Evolutionary conservation across 2,329 filamentous ascomycete genomes (phyloP).

Genomic region (Aphanoascus verrucosus): DNA sequence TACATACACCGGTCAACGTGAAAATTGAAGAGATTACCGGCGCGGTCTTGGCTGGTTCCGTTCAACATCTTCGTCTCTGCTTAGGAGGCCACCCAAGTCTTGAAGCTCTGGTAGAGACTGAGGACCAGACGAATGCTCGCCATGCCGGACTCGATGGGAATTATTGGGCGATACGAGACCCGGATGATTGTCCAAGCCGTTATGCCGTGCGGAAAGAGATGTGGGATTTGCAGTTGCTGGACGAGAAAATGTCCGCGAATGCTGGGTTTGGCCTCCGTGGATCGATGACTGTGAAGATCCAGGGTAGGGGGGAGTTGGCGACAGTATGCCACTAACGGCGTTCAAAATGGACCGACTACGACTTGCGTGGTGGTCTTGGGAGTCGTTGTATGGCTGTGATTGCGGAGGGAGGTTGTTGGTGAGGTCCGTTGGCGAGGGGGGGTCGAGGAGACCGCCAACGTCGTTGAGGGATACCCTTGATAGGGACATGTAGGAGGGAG

Average conservation of each 20-base stretch:
- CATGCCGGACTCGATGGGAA: background rate
- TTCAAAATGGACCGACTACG: slow-evolving; percentile 27
- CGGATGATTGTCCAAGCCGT: background rate
- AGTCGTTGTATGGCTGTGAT: slow-evolving; percentile 3
- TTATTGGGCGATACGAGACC: background rate
- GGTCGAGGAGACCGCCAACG: slow-evolving; percentile 63
- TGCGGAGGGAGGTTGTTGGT: slow-evolving; percentile 6
- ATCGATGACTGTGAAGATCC: slow-evolving; percentile 15
- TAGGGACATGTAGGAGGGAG: slow-evolving; percentile 36
- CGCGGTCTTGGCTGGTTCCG: background rate
- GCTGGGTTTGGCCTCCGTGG: background rate
- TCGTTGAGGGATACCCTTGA: slow-evolving; percentile 71
- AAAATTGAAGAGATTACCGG: background rate
- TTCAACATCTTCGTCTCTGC: slow-evolving; percentile 10
- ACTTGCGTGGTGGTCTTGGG: slow-evolving; percentile 3
- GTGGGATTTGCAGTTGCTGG: slow-evolving; percentile 3
- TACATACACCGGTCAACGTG: background rate
- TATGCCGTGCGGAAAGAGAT: background rate
- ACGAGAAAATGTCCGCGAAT: slow-evolving; percentile 16
- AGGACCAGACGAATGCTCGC: background rate
- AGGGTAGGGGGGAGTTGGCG: slow-evolving; percentile 9
- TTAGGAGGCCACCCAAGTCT: slow-evolving; percentile 36
- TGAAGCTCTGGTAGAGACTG: slow-evolving; percentile 24
- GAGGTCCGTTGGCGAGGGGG: slow-evolving; percentile 28
- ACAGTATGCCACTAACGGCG: slow-evolving; percentile 27